These are phyloP conservation scores for Diaporthe australafricana DNA, from an alignment of 2,329 filamentous ascomycete genomes.

Conservation along the genomic window DNA sequence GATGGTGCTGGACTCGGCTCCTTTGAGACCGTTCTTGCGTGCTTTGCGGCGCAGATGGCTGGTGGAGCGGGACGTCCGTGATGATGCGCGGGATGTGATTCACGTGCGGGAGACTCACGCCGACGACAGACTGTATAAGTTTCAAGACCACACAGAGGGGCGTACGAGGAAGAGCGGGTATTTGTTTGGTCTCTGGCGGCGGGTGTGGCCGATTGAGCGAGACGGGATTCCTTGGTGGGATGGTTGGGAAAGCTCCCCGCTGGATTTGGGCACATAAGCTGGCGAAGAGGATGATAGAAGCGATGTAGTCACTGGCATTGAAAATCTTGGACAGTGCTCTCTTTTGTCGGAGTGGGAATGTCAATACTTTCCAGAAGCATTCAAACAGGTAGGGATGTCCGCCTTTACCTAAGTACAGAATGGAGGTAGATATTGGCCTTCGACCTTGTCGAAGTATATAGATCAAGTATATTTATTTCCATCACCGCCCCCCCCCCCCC, in stretches of 20 bases:
- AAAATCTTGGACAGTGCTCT: too few relatives aligned
- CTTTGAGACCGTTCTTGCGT: background rate
- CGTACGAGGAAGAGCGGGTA: background rate
- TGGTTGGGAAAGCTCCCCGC: constrained; percentile 6
- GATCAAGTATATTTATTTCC: too few relatives aligned
- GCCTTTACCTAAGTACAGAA: too few relatives aligned
- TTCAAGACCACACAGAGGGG: background rate
- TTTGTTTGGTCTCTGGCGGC: constrained; percentile 14
- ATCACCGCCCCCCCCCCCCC: too few relatives aligned
- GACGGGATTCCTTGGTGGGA: constrained; percentile 17
- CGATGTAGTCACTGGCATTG: too few relatives aligned
- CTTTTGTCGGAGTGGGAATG: too few relatives aligned
- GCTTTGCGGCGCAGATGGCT: constrained; percentile 15
- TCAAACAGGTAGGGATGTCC: too few relatives aligned
- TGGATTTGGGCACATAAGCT: too few relatives aligned
- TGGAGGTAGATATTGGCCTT: too few relatives aligned
- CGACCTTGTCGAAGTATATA: too few relatives aligned
- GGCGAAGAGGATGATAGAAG: too few relatives aligned
- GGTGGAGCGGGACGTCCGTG: constrained; percentile 29
- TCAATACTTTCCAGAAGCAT: too few relatives aligned
- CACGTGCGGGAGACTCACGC: constrained; percentile 13
- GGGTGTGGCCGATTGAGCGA: constrained; percentile 26
- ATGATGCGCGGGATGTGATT: constrained; percentile 30
- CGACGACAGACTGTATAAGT: background rate
- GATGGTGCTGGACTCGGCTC: background rate